phyloP scores from a whole-genome alignment of 345 rosid species.

The Corchorus olitorius region DNA sequence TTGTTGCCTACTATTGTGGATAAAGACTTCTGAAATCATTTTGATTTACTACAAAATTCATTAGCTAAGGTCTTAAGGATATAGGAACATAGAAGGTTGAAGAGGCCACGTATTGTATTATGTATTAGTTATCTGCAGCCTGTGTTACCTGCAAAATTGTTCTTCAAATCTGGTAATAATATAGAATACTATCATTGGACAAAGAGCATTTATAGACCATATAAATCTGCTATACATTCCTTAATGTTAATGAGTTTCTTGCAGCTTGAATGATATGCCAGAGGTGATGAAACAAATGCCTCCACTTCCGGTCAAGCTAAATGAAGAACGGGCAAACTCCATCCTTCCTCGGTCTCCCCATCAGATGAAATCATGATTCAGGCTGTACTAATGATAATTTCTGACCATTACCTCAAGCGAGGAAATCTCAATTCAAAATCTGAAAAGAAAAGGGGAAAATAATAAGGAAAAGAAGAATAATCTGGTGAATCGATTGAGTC shows the following conservation, averaged over 20 bases:
- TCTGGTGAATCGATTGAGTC: background rate
- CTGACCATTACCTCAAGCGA: constrained; percentile 21
- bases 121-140: too few species aligned
- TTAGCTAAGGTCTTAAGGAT: too few species aligned
- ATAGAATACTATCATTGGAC: background rate
- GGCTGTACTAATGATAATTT: constrained; percentile 22
- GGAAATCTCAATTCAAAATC: constrained; percentile 4
- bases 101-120: too few species aligned
- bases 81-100: too few species aligned
- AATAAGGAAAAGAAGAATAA: constrained; percentile 22
- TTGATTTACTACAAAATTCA: background rate
- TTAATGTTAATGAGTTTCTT: constrained; percentile 27
- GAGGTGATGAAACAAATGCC: constrained; percentile 93
- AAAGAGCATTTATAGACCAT: background rate
- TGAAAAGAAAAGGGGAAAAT: background rate
- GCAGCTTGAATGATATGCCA: constrained; percentile 79
- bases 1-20: background rate
- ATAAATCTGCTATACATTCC: background rate
- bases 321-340: constrained; percentile 70
- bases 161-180: background rate
- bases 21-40: background rate
- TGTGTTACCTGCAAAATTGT: background rate
- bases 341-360: constrained; percentile 58
- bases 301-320: constrained; percentile 75
- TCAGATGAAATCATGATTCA: constrained; percentile 50